phyloP scores from a whole-genome alignment of 2,329 filamentous ascomycete genomes.

The Botrytis paeoniae region DNA sequence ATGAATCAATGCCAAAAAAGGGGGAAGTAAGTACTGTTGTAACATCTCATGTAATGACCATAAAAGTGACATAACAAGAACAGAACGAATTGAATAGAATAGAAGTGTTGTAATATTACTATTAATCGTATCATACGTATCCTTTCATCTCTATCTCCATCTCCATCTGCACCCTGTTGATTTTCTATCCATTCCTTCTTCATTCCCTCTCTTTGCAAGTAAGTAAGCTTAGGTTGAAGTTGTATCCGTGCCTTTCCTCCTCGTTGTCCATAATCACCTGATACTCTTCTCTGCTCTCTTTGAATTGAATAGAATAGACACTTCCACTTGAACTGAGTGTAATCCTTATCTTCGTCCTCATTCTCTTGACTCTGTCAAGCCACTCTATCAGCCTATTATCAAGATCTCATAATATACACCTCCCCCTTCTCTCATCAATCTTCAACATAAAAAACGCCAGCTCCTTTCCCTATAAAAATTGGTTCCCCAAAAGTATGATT shows the following conservation, averaged over 20 bases:
- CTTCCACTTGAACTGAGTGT: not conserved
- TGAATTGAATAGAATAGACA: not conserved
- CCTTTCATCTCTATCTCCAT: not conserved
- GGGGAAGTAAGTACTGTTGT: not conserved
- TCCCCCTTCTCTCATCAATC: not conserved
- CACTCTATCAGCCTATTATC: not conserved
- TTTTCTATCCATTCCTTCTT: not conserved
- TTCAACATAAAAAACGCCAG: not conserved
- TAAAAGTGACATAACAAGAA: not conserved
- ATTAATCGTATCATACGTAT: constrained; percentile 2
- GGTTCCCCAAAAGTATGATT: not conserved
- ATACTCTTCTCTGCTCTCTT: not conserved
- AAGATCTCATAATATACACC: not conserved
- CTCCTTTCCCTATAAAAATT: constrained; percentile 11
- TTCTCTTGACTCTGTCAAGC: not conserved
- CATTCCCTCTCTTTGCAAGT: not conserved
- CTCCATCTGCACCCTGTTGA: not conserved
- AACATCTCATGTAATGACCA: not conserved
- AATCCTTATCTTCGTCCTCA: not conserved
- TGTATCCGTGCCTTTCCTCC: not conserved
- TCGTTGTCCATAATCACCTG: not conserved
- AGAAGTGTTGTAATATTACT: not conserved
- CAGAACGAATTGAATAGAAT: not conserved
- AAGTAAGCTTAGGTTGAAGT: not conserved
- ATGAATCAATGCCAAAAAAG: not conserved